These are phyloP conservation scores for Acacia acuminata DNA, from an alignment of 306 rosid species.

Conservation along the genomic window DNA sequence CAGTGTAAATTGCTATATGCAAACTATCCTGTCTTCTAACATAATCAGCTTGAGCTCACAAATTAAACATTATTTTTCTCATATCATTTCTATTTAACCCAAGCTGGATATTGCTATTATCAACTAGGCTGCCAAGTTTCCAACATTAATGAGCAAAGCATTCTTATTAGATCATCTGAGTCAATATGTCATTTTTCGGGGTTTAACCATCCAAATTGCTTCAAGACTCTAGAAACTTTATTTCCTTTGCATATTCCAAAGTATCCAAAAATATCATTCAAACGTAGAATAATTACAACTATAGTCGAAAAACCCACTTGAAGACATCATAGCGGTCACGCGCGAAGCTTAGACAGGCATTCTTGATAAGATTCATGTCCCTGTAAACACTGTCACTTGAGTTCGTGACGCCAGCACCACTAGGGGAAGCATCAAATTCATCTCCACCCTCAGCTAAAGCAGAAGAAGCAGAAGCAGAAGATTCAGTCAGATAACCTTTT, in stretches of 20 bases:
- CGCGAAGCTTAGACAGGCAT: slow-evolving; percentile 75
- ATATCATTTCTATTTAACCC: neutral
- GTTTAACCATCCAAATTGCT: neutral
- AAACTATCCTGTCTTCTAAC: neutral
- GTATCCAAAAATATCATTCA: slow-evolving; percentile 13
- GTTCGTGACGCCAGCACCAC: neutral
- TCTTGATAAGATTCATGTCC: slow-evolving; percentile 59
- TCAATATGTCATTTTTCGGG: neutral
- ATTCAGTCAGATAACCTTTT: slow-evolving; percentile 63
- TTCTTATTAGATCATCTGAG: neutral
- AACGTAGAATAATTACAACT: neutral
- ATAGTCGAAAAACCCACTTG: slow-evolving; percentile 40
- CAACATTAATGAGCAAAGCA: neutral
- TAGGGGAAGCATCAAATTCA: slow-evolving; percentile 9
- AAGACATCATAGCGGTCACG: slow-evolving; percentile 88
- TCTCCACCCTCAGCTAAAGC: slow-evolving; percentile 17
- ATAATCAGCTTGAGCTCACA: slow-evolving; percentile 6
- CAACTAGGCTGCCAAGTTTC: neutral
- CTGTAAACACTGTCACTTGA: slow-evolving; percentile 42
- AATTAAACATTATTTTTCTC: neutral
- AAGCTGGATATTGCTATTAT: neutral
- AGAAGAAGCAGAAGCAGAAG: slow-evolving; percentile 5
- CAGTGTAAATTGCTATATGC: neutral
- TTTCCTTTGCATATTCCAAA: neutral
- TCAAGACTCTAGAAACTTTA: neutral